Evolutionary conservation across 768 basidiomycete genomes (phyloP).

Genomic region (Xerocomellus dryophilus): DNA sequence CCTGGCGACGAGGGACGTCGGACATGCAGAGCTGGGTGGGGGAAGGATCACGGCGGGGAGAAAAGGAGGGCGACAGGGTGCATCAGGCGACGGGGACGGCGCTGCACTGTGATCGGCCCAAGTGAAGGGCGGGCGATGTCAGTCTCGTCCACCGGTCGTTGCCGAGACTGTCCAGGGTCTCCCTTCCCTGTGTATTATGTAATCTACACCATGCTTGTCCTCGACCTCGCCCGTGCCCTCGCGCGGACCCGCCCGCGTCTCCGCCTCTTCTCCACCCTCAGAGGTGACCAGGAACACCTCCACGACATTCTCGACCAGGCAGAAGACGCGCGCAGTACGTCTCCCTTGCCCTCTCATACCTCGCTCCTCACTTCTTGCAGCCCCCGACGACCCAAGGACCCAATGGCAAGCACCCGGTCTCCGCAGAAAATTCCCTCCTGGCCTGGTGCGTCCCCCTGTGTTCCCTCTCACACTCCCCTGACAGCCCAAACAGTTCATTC

Average conservation of each 20-base stretch:
- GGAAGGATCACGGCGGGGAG: constrained; percentile 11
- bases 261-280: constrained; percentile 19
- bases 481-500: constrained; percentile 39
- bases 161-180: constrained; percentile 22
- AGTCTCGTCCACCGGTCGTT: neutral
- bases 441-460: constrained; percentile 15
- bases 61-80: constrained; percentile 6
- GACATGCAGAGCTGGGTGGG: constrained; percentile 11
- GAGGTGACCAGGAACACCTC: constrained; percentile 23
- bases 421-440: constrained; percentile 27
- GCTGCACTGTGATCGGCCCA: constrained; percentile 11
- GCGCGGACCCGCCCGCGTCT: constrained; percentile 3
- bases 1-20: constrained; percentile 46
- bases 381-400: neutral
- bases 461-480: neutral
- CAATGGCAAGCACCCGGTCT: constrained; percentile 24
- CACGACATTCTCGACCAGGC: constrained; percentile 26
- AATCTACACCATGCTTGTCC: constrained; percentile 15
- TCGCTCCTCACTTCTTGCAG: constrained; percentile 8
- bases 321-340: constrained; percentile 18
- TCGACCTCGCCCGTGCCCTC: constrained; percentile 12
- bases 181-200: constrained; percentile 3
- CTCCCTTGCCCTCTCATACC: accelerated
- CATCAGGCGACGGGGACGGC: constrained; percentile 21
- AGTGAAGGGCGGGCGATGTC: constrained; percentile 9